phyloP scores from a whole-genome alignment of 139 green algal genomes.

The Micractinium conductrix region DNA sequence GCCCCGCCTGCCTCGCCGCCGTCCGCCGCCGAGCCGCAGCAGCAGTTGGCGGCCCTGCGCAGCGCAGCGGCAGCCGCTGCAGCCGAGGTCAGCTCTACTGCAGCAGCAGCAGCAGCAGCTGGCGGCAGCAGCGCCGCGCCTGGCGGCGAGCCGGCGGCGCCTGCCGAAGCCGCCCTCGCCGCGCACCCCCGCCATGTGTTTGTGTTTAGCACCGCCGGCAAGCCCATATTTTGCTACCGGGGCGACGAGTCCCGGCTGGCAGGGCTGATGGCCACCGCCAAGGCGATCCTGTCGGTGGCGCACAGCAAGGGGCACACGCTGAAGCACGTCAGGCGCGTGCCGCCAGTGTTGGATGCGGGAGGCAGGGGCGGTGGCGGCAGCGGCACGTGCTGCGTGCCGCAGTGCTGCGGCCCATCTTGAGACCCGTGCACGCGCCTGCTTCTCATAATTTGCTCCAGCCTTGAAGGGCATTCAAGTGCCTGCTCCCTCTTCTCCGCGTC shows the following conservation, averaged over 20 bases:
- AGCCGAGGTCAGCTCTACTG: too few species aligned
- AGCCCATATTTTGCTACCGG: constrained; percentile 44
- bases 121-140: neutral
- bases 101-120: neutral
- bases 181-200: constrained; percentile 35
- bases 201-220: constrained; percentile 47
- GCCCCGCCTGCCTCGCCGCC: neutral
- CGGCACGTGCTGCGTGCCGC: neutral
- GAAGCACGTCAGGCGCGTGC: neutral
- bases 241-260: constrained; percentile 33
- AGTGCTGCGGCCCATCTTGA: neutral
- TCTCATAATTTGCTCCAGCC: too few species aligned
- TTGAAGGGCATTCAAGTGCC: neutral
- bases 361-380: neutral
- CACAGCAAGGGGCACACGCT: constrained; percentile 27
- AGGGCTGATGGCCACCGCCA: constrained; percentile 38
- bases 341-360: neutral
- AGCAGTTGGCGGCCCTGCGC: neutral
- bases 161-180: neutral
- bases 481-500: neutral
- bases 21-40: neutral
- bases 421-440: too few species aligned
- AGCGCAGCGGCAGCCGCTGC: neutral
- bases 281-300: constrained; percentile 45
- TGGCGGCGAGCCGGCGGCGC: neutral